Base-by-base conservation (phyloP, 495 filamentous ascomycete genomes). In the Tuber brumale region DNA sequence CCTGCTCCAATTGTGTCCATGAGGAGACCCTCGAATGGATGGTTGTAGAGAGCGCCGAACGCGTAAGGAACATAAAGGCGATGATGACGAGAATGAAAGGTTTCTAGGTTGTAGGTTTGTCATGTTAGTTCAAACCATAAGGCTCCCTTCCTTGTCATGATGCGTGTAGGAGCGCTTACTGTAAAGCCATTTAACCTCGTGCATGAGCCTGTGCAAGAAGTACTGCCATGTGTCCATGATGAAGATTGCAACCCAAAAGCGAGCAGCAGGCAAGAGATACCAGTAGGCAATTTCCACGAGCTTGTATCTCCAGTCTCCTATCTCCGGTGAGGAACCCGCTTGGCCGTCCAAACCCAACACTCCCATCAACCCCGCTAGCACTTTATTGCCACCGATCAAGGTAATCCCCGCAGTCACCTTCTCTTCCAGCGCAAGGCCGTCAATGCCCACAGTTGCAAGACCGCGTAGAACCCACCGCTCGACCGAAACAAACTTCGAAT, bases 151-250 rank as follows among this genome's bases (percentile, higher is more conserved):
- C 45, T 21, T 79, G 70, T 39, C 31, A 70, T 42, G 23, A 18
- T 72, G 70, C 37, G 69, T 35, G 57, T 8, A 35, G 14, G 27
- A 66, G 57, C n/a, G 89, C 91, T 84, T 87, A 97, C 94, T 92
- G 87, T 99, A 99, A 76, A 99, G 91, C 92, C 93, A 97, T 82
- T 92, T 92, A 84, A 96, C 95, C 85, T 94, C 85, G 84, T 99
- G 95, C 94, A 97, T 97, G 57, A 89, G 89, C 41, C 95, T 92
- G 86, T 99, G 95, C 83, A 92, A 87, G 85, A 97, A 97, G 86
- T 99, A 99, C 81, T 99, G 94, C 93, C 94, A 97, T 46, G 94
- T 96, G 85, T 99, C 95, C 76, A 97, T 87, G 76, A 93, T 84
- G 75, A 87, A 85, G 78, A 94, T 88, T 46, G 90, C 95, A 45